A percentile compares a stretch with the other conserved stretches of the same genome.
Conservation (phyloP, 108 stramenopile genomes). For the Cyclotella baltica region DNA sequence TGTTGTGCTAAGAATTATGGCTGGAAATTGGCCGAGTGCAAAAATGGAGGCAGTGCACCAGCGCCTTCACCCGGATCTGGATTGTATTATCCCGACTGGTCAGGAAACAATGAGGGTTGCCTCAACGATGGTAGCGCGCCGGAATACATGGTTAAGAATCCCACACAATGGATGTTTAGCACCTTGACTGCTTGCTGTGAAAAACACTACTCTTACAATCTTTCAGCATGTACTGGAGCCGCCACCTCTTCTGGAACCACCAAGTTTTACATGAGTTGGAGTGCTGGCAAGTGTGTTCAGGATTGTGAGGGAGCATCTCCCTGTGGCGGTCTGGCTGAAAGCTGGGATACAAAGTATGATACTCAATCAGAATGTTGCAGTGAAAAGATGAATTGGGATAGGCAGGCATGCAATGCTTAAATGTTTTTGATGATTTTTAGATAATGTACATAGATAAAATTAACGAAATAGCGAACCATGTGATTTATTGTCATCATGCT, state of each 20-base stretch:
- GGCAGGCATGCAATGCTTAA: not conserved
- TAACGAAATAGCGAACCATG: no score
- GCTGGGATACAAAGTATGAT: conserved; percentile 10
- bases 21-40: not conserved
- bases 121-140: not conserved
- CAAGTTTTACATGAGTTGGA: not conserved
- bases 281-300: not conserved
- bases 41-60: not conserved
- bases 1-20: not conserved
- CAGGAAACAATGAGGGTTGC: not conserved
- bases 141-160: conserved; percentile 8
- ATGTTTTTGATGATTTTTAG: not conserved
- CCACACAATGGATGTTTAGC: not conserved
- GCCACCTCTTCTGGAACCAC: not conserved
- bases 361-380: not conserved
- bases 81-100: no score
- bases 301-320: not conserved
- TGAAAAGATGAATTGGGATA: not conserved
- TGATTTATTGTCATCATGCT: no score
- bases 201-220: conserved; percentile 9
- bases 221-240: not conserved
- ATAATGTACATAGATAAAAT: no score
- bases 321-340: not conserved
- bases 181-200: conserved; percentile 5
- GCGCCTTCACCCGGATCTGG: no score